Percentiles rank a stretch among this genome's conserved stretches.
Evolutionary conservation across 2,329 filamentous ascomycete species (phyloP).

Genomic region (Paramyrothecium sp.): DNA sequence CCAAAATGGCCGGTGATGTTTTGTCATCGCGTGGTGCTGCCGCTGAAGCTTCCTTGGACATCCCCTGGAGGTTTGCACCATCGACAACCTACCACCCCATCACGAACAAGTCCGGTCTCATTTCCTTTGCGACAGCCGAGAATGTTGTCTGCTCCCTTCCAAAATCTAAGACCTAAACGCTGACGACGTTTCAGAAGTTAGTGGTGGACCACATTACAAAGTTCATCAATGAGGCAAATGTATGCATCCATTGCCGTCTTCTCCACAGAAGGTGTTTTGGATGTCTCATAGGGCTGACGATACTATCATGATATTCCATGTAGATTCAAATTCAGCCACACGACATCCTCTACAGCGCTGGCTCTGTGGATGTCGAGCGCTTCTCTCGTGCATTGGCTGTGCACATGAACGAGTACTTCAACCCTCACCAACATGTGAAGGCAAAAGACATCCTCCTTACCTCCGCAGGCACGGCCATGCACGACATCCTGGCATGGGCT

Average conservation of each 20-base stretch:
- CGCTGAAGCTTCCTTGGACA: constrained; percentile 17
- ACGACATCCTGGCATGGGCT: constrained; percentile 37
- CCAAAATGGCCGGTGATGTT: background rate
- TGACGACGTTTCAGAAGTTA: constrained; percentile 24
- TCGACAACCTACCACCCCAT: constrained; percentile 33
- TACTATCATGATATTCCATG: background rate
- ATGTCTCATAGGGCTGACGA: background rate
- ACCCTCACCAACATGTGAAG: constrained; percentile 25
- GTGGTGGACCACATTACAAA: constrained; percentile 29
- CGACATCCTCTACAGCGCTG: constrained; percentile 35
- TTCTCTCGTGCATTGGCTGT: constrained; percentile 29
- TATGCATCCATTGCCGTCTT: background rate
- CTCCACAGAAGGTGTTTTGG: background rate
- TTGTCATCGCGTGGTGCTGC: constrained; percentile 22
- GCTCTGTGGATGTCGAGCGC: constrained; percentile 29
- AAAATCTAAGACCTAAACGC: background rate
- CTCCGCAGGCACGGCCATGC: constrained; percentile 34
- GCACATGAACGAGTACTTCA: constrained; percentile 36
- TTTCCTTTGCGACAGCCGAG: constrained; percentile 49
- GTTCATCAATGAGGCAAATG: background rate
- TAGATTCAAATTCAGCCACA: constrained; percentile 23
- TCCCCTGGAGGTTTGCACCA: constrained; percentile 31
- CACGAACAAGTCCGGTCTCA: constrained; percentile 36
- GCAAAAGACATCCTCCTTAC: constrained; percentile 30
- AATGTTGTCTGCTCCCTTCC: constrained; percentile 26